A percentile compares a stretch with the other conserved stretches of the same genome.
Evolutionary conservation across 2,329 filamentous ascomycete species (phyloP).

Genomic region (Bipolaris cookei): DNA sequence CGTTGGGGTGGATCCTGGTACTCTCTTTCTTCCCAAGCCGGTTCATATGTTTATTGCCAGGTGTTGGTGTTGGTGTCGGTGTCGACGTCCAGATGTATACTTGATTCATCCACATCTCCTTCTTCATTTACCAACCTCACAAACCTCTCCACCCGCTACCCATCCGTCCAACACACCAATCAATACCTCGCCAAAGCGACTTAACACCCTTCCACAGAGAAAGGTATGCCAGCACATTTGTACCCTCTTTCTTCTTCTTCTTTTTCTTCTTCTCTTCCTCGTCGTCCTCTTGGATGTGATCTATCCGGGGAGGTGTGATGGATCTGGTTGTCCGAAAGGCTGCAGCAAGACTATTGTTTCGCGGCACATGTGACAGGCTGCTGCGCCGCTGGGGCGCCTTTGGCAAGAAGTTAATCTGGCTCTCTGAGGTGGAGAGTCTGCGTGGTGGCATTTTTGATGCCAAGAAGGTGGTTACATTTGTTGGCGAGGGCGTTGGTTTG

Average conservation of each 20-base stretch:
- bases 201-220: conserved; percentile 2
- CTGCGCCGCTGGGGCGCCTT: conserved; percentile 5
- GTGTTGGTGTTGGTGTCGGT: neutral
- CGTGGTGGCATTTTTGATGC: conserved; percentile 2
- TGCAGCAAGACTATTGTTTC: conserved; percentile 1
- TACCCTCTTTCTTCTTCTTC: neutral
- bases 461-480: neutral
- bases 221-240: conserved; percentile 5
- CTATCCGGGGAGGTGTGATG: neutral
- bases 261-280: neutral
- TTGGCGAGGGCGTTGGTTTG: neutral
- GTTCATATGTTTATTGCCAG: no score
- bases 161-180: conserved; percentile 4
- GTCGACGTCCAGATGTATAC: neutral
- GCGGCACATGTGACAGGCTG: neutral
- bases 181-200: conserved; percentile 5
- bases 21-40: neutral
- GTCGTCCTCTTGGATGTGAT: neutral
- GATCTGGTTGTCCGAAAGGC: conserved; percentile 1
- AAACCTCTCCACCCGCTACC: neutral
- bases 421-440: conserved; percentile 1
- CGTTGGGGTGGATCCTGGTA: neutral
- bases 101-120: neutral
- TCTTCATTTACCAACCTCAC: neutral
- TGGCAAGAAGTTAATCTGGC: conserved; percentile 11